A percentile compares a stretch with the other conserved stretches of the same genome.
phyloP scores from a whole-genome alignment of 768 basidiomycete genomes.

The Clavulina sp. region DNA sequence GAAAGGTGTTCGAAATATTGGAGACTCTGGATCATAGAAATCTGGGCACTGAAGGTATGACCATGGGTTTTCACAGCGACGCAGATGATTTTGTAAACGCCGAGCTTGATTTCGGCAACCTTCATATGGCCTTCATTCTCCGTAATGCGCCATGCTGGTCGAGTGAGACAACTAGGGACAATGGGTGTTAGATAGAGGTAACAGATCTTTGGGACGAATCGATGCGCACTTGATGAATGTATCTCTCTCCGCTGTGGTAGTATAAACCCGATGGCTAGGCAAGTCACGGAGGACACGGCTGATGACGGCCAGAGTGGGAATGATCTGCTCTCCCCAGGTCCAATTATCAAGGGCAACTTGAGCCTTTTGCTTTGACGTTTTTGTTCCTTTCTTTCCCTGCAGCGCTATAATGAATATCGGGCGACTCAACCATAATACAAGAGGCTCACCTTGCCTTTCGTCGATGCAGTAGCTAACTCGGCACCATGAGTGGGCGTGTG shows the following conservation, averaged over 20 bases:
- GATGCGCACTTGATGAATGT: conserved; percentile 69
- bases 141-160: conserved; percentile 71
- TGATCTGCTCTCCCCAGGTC: conserved; percentile 68
- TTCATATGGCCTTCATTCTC: conserved; percentile 88
- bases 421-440: not conserved
- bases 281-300: conserved; percentile 44
- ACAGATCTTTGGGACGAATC: not conserved
- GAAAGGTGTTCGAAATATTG: conserved; percentile 91
- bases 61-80: conserved; percentile 81
- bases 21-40: conserved; percentile 75
- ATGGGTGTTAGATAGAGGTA: conserved; percentile 3
- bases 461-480: conserved; percentile 25
- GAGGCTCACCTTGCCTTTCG: conserved; percentile 14
- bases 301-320: conserved; percentile 48
- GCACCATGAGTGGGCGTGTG: conserved; percentile 38
- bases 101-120: conserved; percentile 41
- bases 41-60: conserved; percentile 60
- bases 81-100: conserved; percentile 81
- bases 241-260: conserved; percentile 70
- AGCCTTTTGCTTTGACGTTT: conserved; percentile 21
- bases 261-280: conserved; percentile 72
- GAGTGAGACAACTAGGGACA: conserved; percentile 54
- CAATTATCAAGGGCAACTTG: conserved; percentile 23
- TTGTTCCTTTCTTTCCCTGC: conserved; percentile 31
- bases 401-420: conserved; percentile 10